A percentile compares a stretch with the other conserved stretches of the same genome.
These are phyloP conservation scores for Deuterostichococcus epilithicus DNA, from an alignment of 139 green algal species.

Conservation along the genomic window DNA sequence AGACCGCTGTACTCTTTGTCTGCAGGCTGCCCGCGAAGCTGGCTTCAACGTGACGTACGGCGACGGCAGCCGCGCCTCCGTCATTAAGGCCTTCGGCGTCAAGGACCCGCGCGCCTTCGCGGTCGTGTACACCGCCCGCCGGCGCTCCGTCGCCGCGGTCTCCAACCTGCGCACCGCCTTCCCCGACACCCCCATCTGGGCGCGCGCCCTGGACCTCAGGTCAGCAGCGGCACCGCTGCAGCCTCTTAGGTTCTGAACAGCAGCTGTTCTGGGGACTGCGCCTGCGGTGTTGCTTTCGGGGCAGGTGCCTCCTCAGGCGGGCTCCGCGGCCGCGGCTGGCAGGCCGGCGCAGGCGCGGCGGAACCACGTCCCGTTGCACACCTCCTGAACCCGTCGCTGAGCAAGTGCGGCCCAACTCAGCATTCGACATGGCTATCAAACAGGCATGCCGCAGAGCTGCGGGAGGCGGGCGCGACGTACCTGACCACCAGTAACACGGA, in stretches of 20 bases:
- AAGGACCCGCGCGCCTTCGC: conserved; percentile 58
- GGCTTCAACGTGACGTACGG: conserved; percentile 64
- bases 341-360: too few species aligned
- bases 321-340: too few species aligned
- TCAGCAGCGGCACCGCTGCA: too few species aligned
- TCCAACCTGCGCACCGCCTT: conserved; percentile 48
- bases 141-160: conserved; percentile 55
- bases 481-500: conserved; percentile 56
- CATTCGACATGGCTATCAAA: too few species aligned
- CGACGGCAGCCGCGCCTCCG: conserved; percentile 58
- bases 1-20: conserved; percentile 23
- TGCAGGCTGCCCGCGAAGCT: conserved; percentile 46
- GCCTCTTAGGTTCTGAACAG: too few species aligned
- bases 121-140: conserved; percentile 64
- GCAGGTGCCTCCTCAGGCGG: too few species aligned
- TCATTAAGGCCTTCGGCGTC: conserved; percentile 72
- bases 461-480: conserved; percentile 65
- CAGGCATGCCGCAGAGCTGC: conserved; percentile 69
- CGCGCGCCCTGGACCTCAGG: conserved; percentile 61
- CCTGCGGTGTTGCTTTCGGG: too few species aligned
- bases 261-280: background rate
- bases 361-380: too few species aligned
- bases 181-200: conserved; percentile 69
- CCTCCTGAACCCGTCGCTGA: too few species aligned
- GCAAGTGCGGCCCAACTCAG: too few species aligned